Evolutionary conservation across 306 rosid genomes (phyloP).

Genomic region (Myrica gale): DNA sequence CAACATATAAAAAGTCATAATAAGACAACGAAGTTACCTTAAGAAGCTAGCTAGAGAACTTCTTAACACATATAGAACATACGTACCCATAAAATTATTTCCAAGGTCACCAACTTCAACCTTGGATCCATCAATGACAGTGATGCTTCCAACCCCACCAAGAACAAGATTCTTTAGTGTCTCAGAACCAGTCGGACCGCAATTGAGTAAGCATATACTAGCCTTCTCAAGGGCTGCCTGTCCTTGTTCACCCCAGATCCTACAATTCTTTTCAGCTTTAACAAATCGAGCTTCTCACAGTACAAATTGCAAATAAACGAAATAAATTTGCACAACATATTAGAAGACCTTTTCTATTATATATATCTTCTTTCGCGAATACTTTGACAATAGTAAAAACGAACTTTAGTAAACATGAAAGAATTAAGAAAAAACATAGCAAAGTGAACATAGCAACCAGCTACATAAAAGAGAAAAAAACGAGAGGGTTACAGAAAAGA

Average conservation of each 20-base stretch:
- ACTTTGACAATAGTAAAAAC: background rate
- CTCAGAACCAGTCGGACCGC: constrained; percentile 98
- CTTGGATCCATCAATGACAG: constrained; percentile 91
- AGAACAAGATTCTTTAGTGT: constrained; percentile 88
- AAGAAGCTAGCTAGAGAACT: background rate
- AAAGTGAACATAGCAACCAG: background rate
- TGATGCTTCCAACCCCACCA: constrained; percentile 96
- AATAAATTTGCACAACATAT: background rate
- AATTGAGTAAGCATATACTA: constrained; percentile 79
- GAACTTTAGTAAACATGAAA: background rate
- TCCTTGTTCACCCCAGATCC: constrained; percentile 90
- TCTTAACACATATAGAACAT: background rate
- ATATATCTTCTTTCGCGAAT: background rate
- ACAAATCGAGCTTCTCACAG: background rate
- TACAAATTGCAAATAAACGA: background rate
- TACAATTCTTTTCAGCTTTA: constrained; percentile 34
- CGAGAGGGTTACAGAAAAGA: background rate
- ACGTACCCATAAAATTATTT: constrained; percentile 83
- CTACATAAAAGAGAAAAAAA: background rate
- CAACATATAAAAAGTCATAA: constrained; percentile 4
- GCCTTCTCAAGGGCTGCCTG: constrained; percentile 82
- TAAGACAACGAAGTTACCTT: background rate
- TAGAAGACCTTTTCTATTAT: background rate
- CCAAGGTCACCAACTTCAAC: constrained; percentile 93
- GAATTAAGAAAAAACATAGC: background rate